A percentile compares a stretch with the other conserved stretches of the same genome.
phyloP scores from a whole-genome alignment of 345 rosid species.

The Sisymbrium altissimum region DNA sequence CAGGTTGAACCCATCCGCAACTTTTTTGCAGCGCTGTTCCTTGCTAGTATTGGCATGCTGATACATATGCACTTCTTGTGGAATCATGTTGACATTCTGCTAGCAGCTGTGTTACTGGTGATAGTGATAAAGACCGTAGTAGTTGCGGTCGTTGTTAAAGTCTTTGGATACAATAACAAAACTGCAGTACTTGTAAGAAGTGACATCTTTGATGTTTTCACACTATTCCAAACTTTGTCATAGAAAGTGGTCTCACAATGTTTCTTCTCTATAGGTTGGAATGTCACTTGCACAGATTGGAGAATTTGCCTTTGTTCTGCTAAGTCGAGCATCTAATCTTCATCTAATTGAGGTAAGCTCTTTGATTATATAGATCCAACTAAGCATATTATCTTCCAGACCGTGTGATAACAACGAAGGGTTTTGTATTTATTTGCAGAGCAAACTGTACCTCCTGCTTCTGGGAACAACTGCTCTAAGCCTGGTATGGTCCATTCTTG shows the following conservation, averaged over 20 bases:
- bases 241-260: conserved; percentile 21
- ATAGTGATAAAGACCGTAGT: conserved; percentile 69
- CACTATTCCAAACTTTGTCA: neutral
- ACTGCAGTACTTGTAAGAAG: conserved; percentile 76
- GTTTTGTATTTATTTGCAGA: conserved; percentile 42
- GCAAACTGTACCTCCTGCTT: conserved; percentile 81
- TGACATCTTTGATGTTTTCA: neutral
- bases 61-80: conserved; percentile 88
- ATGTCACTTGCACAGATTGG: conserved; percentile 98
- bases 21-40: conserved; percentile 90
- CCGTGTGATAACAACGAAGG: neutral
- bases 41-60: conserved; percentile 92
- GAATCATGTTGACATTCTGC: conserved; percentile 84
- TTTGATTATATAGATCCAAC: neutral
- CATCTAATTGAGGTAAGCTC: conserved; percentile 81
- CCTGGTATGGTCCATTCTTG: conserved; percentile 37
- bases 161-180: conserved; percentile 87
- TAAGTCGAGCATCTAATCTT: conserved; percentile 97
- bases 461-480: conserved; percentile 93
- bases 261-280: conserved; percentile 56
- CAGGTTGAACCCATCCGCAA: conserved; percentile 95
- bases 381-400: neutral
- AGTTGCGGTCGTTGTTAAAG: conserved; percentile 66
- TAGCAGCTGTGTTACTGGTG: conserved; percentile 81
- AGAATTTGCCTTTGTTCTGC: conserved; percentile 93